Base-by-base conservation (phyloP, 1,139 yeast genomes). In the Wickerhamomyces sp. region DNA sequence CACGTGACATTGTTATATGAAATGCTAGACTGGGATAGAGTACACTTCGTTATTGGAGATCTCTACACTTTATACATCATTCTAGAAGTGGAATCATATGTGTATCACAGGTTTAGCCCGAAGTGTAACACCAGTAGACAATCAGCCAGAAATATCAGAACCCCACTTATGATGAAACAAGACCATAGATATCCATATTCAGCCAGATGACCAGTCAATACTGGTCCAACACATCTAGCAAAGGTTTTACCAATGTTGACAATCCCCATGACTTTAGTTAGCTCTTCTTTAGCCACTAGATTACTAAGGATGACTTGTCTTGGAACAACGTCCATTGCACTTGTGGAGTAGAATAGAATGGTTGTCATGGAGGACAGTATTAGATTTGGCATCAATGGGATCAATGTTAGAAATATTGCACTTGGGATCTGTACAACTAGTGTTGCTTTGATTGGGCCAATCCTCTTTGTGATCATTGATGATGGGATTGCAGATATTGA, bases 261-360 rank as follows among this genome's bases (percentile, higher is more conserved):
- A 4, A 85, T 71, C 2, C 96, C 96, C 82, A 90, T 76, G 2
- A 85, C 93, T 55, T 75, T 77, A 6, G 95, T 81, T 40, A 90
- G 67, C 47, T 87, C 94, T 11, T 71, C 65, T 10, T 76, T 72
- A 14, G 75, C 74, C 44, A 90, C 80, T 18, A 88, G 70, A 3
- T 87, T 76, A 0, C 95, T 80, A 36, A 89, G 65, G 38, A 90
- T 69, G 6, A 89, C 79, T 63, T 89, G 96, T 44, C 97, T 74
- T 8, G 96, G 96, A 2, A 89, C 94, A 30, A 89, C 96, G 61
- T 90, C 97, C 93, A 89, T 88, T 0, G 90, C 78, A 2, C 81
- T 72, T 1, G 90, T 67, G 13, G 65, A 56, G 37, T 62, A 65
- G 45, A 60, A 66, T n/a, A 60, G 48, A 26, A 57, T 50, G 34